Evolutionary conservation across 2,329 filamentous ascomycete species (phyloP).

Genomic region (Didymella glomerata): DNA sequence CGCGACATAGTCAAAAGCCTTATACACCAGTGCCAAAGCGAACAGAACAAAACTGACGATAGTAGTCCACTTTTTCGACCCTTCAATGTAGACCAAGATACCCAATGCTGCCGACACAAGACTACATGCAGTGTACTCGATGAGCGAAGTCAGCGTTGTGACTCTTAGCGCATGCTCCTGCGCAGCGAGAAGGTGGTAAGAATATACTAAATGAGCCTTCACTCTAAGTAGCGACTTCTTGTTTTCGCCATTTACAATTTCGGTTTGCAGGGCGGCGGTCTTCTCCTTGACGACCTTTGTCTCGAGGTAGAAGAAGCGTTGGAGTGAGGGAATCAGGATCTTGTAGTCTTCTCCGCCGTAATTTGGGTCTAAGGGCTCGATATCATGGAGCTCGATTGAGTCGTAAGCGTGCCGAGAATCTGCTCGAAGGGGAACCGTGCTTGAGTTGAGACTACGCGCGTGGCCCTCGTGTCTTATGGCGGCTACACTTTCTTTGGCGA

Average conservation of each 20-base stretch:
- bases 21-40: neutral
- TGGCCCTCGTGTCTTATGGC: neutral
- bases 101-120: neutral
- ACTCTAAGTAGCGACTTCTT: neutral
- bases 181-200: neutral
- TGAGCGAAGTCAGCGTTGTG: neutral
- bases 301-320: neutral
- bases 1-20: neutral
- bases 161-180: neutral
- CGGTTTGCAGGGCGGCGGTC: neutral
- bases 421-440: neutral
- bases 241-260: neutral
- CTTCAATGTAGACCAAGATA: neutral
- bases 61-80: neutral
- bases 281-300: neutral
- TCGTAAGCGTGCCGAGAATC: neutral
- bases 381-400: neutral
- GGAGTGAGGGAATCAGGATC: neutral
- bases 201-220: neutral
- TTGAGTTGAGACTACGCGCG: neutral
- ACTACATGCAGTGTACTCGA: neutral
- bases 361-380: neutral
- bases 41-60: neutral
- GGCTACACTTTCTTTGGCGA: neutral
- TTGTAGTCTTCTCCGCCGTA: neutral